Evolutionary conservation across 164 flowering plant species (phyloP), one percentile per base, ranked within the genome.

Genomic region (Vitis amurensis): DNA sequence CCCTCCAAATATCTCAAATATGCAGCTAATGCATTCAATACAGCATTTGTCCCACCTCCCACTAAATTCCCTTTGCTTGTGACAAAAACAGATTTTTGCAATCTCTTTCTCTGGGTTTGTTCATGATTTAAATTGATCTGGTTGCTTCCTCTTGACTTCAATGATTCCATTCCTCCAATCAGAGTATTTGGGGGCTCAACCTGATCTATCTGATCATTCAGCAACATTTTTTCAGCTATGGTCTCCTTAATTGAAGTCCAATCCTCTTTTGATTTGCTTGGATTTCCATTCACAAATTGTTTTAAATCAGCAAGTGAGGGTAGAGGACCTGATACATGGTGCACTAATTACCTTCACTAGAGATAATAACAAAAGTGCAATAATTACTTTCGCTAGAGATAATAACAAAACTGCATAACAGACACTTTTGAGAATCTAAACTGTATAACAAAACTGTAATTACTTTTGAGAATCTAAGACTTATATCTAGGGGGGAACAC

Each of bases 1-100:
- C 92, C 95, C 78, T 90, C 94, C 72, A 87, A 82, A 78, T 87
- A 88, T 80, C 93, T 84, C 84, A 91, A 75, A 81, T 88, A 90
- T 63, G 87, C 95, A 73, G 87, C 90, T 76, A 90, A 82, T 31
- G 89, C 97, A 84, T 91, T 85, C 70, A 87, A 68, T 8, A 84
- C 88, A 61, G 63, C 64, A 64, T 44, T 37, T 29, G 92, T 79
- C 29, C 98, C 93, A 67, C 94, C 96, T 71, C 85, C 86, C 44
- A 89, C 89, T 44, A 74, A 55, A 73, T 74, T 80, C 65, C 84
- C 82, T 59, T 82, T 76, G 61, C 56, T 72, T 62, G 88, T 83
- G 61, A 80, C 23, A 76, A 86, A 89, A 63, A 73, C 80, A 56
- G 92, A 85, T 11, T 68, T 77, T 63, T 71, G 64, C 9, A 49